Evolutionary conservation across 257 asterid species (phyloP), one percentile per base, ranked within the genome.

Genomic region (Fraxinus quadrangulata): DNA sequence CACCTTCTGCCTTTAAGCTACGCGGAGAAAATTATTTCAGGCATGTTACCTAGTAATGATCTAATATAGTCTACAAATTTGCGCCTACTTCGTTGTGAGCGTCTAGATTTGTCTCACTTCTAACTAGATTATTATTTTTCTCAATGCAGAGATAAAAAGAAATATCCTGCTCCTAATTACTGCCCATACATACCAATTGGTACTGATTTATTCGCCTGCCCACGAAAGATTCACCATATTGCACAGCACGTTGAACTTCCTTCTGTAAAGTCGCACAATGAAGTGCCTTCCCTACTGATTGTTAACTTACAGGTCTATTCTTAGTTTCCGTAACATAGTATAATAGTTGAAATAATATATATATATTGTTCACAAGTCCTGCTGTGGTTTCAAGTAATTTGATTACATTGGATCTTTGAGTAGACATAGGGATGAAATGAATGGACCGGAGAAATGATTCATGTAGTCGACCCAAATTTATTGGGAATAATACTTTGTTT

Each of bases 211-310:
- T 95, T 92, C 33, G 90, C 92, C 31, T 87, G 87, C 81, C 89
- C 90, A 2, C 71, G 78, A 59, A 95, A 95, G 83, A 86, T 95
- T 72, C 80, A 92, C 78, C 98, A 95, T 70, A 91, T 92, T 51
- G 98, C 98, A 17, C 87, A 87, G 84, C 90, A 85, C 77, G 80
- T 95, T 82, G 87, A 93, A 30, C 97, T 95, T 81, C 98, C 97
- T 6, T 51, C 11, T 36, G 77, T 83, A 37, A 74, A 81, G 17
- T 45, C 90, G 54, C 85, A 87, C 75, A 78, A 78, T 23, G 84
- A 88, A 84, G 77, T 95, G 59, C 99, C 99, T 36, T 83, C 97
- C 11, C 66, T 95, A 16, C 82, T 95, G 36, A 81, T 95, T 67
- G 89, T 92, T 40, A 95, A 95, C 75, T 84, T 95, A 73, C 99